Evolutionary conservation across 148 eudicot genomes (phyloP).

Genomic region (Simmondsia chinensis): DNA sequence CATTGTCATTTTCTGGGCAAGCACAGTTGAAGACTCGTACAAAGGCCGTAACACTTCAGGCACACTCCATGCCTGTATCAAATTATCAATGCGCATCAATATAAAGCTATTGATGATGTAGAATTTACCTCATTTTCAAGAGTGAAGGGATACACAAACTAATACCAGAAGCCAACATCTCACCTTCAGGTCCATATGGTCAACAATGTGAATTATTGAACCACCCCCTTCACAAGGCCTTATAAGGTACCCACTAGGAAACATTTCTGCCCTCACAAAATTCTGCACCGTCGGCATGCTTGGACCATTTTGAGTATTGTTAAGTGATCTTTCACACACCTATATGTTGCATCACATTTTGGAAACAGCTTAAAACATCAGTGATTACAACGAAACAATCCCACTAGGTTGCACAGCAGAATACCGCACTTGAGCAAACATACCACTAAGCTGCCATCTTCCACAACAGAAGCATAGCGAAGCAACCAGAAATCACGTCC

Average conservation of each 20-base stretch:
- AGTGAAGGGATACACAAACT: neutral
- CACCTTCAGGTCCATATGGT: slow-evolving; percentile 86
- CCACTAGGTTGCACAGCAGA: neutral
- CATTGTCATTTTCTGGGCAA: slow-evolving; percentile 82
- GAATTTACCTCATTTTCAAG: neutral
- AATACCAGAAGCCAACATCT: neutral
- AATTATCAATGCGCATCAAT: too few relatives aligned
- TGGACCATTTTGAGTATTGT: slow-evolving; percentile 91
- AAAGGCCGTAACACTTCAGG: slow-evolving; percentile 94
- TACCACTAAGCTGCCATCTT: slow-evolving; percentile 95
- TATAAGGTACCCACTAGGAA: slow-evolving; percentile 85
- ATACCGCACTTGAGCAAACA: neutral
- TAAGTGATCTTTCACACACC: slow-evolving; percentile 85
- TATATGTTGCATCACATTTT: slow-evolving; percentile 13
- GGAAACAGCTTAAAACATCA: neutral
- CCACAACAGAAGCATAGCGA: slow-evolving; percentile 74
- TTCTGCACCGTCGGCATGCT: slow-evolving; percentile 71
- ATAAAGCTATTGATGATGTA: neutral
- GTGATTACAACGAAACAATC: neutral
- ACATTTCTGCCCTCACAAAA: slow-evolving; percentile 72
- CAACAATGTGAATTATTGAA: slow-evolving; percentile 82
- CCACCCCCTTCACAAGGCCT: slow-evolving; percentile 97
- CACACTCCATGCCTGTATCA: slow-evolving; percentile 78
- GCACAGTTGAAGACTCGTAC: slow-evolving; percentile 83
- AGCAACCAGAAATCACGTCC: slow-evolving; percentile 91